Base-by-base conservation (phyloP, 2,329 filamentous ascomycete species). In the Esteya vermicola region DNA sequence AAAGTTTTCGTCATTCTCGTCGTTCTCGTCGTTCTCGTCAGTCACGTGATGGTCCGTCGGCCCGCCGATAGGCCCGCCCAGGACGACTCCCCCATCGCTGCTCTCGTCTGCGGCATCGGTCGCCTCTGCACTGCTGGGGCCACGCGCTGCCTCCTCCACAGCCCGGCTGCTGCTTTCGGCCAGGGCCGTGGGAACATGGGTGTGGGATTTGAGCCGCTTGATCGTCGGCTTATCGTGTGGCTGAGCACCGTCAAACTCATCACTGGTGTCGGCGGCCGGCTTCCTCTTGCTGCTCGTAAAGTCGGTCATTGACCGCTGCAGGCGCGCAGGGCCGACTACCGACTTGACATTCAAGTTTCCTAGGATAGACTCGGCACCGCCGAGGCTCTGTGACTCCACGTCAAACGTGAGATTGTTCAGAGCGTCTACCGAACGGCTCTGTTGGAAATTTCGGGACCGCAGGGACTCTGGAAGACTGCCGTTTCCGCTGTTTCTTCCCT, bases 211-310 rank as follows among this genome's bases (percentile, higher is more conserved):
- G 14, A 75, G 57, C 47, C 70, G 59, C 51, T 77, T 77, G 52
- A 74, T 65, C 0, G 59, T 63, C 4, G 70, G 68, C 45, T 70
- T 68, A 31, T 56, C 54, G 3, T 51, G 50, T 2, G 51, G 38
- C 4, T 45, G 43, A 1, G 47, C 42, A 6, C 44, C 38, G 6
- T 69, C 67, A 36, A 61, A 64, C 44, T 74, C 71, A 38, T 71
- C 71, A 47, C 68, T 72, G 3, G 60, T 62, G 33, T 72, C 68
- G 25, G 59, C 38, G 1, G 59, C 63, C 2, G 70, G 64, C 45
- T 75, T 75, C 35, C 72, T 59, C 51, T 77, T 77, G 56, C 72
- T 75, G 4, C 64, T 60, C 31, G 58, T 65, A 19, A 70, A 57
- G 32, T 53, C 50, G 44, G 45, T 49, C 25, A 44, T 39, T 25